These are phyloP conservation scores for Mortierella sp. DNA, from an alignment of 371 early-diverging fungal genomes.

Conservation along the genomic window DNA sequence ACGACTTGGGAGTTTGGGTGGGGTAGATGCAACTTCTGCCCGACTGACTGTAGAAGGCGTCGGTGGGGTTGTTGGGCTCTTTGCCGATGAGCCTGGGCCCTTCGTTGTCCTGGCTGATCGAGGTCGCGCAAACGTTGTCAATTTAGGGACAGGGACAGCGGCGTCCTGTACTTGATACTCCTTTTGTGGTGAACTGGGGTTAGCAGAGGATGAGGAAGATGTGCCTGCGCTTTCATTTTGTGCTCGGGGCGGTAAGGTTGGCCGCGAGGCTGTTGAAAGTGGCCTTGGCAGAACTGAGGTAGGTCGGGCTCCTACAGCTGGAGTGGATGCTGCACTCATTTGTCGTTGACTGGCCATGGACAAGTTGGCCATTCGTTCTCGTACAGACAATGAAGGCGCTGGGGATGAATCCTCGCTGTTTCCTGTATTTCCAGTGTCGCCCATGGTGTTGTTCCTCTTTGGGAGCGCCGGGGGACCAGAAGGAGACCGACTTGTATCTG, in stretches of 20 bases:
- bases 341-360: constrained; percentile 23
- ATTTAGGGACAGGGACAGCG: constrained; percentile 35
- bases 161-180: constrained; percentile 28
- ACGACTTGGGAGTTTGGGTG: constrained; percentile 37
- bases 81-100: constrained; percentile 14
- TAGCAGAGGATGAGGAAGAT: constrained; percentile 4
- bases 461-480: constrained; percentile 39
- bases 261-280: constrained; percentile 20
- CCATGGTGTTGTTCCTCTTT: constrained; percentile 23
- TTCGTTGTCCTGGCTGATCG: constrained; percentile 43
- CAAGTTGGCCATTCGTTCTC: constrained; percentile 45
- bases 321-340: neutral
- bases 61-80: neutral
- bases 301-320: constrained; percentile 1
- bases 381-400: constrained; percentile 19
- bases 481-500: neutral
- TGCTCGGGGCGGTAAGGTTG: constrained; percentile 34
- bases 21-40: neutral
- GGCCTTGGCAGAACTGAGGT: constrained; percentile 13
- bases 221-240: constrained; percentile 6
- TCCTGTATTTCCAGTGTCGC: neutral
- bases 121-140: constrained; percentile 47
- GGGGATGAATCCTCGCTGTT: neutral
- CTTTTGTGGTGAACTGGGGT: neutral
- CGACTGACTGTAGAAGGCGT: neutral